Evolutionary conservation across 768 basidiomycete species (phyloP), one percentile per base, ranked within the genome.

Genomic region (Russula emetica): DNA sequence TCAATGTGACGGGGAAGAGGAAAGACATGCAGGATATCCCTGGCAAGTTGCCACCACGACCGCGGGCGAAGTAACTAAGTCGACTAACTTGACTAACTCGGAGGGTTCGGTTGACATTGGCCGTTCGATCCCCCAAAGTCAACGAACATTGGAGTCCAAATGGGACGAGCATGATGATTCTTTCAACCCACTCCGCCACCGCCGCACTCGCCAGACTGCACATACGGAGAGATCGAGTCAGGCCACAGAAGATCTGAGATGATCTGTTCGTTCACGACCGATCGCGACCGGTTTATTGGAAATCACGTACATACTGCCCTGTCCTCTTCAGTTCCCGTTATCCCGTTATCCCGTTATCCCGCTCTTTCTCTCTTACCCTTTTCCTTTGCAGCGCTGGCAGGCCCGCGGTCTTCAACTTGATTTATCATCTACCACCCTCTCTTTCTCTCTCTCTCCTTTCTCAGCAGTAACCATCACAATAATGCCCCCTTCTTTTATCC

Each of bases 401-500:
- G 45, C 9, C 44, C 44, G 8, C 45, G 9, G 13, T 6, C 38
- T 18, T 0, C 3, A 36, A 36, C 36, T 36, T 14, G 11, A 36
- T 13, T 36, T 14, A 45, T 5, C n/a, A n/a, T 3, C 44, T 2
- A n/a, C 20, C n/a, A n/a, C 22, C 22, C 34, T 20, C n/a, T 26
- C 30, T 16, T 32, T 18, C 3, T 57, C 28, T 36, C 26, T 40
- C 30, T 34, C 20, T 6, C 13, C 22, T 26, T 8, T 34, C 30
- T 45, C 34, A 36, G 4, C 36, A 36, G 13, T 10, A 9, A 32
- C 2, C 13, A 9, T 18, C 26, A 11, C n/a, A 28, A 34, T 22
- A n/a, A 40, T 18, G 5, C 28, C 22, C 7, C 24, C 51, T 57
- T 53, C 64, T 40, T 65, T 65, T 34, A n/a, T 56, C 24, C 54